Evolutionary conservation across 2,329 filamentous ascomycete genomes (phyloP).

Genomic region (Venturia asperata): DNA sequence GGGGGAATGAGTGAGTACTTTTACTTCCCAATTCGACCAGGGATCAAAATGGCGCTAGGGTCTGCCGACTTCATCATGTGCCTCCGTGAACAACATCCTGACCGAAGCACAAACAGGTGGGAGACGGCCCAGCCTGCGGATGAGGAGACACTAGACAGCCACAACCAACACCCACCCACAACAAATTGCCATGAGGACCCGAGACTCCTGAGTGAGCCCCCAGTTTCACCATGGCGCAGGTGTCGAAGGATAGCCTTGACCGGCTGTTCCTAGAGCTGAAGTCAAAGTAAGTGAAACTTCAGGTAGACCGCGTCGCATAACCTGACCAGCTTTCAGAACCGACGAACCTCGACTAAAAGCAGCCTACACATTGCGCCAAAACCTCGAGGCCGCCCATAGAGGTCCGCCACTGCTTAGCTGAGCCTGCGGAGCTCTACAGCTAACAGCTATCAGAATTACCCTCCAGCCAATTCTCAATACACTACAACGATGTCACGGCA

Average conservation of each 20-base stretch:
- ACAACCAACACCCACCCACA: background rate
- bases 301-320: conserved; percentile 16
- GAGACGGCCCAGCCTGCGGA: background rate
- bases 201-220: background rate
- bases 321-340: conserved; percentile 30
- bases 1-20: too few relatives aligned
- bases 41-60: background rate
- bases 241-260: conserved; percentile 44
- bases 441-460: conserved; percentile 56
- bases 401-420: conserved; percentile 30
- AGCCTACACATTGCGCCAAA: conserved; percentile 37
- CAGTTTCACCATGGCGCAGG: conserved; percentile 27
- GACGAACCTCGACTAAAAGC: conserved; percentile 40
- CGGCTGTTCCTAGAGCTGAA: conserved; percentile 51
- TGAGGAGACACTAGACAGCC: background rate
- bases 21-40: background rate
- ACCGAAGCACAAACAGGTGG: background rate
- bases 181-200: background rate
- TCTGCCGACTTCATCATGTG: conserved; percentile 3
- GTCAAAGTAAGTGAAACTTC: conserved; percentile 41
- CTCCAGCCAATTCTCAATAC: conserved; percentile 68
- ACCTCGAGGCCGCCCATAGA: conserved; percentile 40
- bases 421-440: conserved; percentile 19
- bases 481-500: conserved; percentile 59
- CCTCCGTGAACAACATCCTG: background rate